Conservation (phyloP, 164 flowering plant species). For the Sedum album region DNA sequence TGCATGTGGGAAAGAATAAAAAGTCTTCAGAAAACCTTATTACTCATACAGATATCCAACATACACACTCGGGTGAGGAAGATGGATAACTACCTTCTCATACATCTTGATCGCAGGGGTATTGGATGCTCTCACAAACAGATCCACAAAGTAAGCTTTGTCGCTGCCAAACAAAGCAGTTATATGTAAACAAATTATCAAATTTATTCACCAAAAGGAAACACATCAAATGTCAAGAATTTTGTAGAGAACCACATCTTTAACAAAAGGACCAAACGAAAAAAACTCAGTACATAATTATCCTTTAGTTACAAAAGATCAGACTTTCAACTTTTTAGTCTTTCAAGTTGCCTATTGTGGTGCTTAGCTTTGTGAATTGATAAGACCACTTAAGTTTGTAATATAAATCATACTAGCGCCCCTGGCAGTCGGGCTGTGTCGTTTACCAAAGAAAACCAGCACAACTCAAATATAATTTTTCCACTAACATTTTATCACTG, state of each 20-base stretch:
- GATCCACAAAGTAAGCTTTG: conserved; percentile 90
- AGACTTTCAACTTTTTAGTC: too few species aligned
- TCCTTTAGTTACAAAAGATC: too few species aligned
- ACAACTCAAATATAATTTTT: not conserved
- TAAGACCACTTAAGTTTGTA: not conserved
- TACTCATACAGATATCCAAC: too few species aligned
- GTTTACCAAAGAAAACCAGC: too few species aligned
- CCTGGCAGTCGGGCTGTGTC: too few species aligned
- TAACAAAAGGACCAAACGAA: too few species aligned
- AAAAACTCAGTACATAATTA: not conserved
- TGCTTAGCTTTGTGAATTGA: not conserved
- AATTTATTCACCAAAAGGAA: not conserved
- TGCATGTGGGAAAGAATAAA: too few species aligned
- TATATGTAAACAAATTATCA: not conserved
- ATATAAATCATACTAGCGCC: not conserved
- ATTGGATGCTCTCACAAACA: conserved; percentile 94
- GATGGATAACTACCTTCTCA: too few species aligned
- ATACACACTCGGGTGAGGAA: too few species aligned
- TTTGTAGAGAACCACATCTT: not conserved
- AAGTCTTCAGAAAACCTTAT: too few species aligned
- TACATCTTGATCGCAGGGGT: conserved; percentile 36
- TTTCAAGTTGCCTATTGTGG: too few species aligned
- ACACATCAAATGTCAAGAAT: not conserved
- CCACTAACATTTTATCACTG: conserved; percentile 82
- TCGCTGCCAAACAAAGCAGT: conserved; percentile 43